These are phyloP conservation scores for Hymenoscyphus infarciens DNA, from an alignment of 2,329 filamentous ascomycete genomes.

Conservation along the genomic window DNA sequence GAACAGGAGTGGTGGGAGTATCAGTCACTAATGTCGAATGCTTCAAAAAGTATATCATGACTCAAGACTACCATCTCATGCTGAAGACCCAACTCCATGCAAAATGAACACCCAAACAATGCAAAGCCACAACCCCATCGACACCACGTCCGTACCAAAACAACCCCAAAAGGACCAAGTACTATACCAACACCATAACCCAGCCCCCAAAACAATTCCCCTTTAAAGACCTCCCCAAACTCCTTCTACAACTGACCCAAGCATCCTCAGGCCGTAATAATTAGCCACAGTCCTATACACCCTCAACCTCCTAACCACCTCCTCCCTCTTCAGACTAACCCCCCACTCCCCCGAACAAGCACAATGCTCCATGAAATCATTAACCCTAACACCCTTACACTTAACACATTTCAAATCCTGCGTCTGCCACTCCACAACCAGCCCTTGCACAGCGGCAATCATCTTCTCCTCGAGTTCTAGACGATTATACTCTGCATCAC, in stretches of 20 bases:
- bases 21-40: too few species aligned
- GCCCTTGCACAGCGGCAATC: constrained; percentile 69
- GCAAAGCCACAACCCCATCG: neutral
- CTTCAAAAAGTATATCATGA: too few species aligned
- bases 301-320: constrained; percentile 59
- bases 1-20: too few species aligned
- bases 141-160: neutral
- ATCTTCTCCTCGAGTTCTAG: constrained; percentile 80
- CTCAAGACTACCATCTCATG: too few species aligned
- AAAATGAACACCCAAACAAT: neutral
- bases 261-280: constrained; percentile 78
- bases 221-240: constrained; percentile 48
- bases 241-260: constrained; percentile 69
- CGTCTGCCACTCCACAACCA: constrained; percentile 75
- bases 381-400: constrained; percentile 71
- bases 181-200: neutral
- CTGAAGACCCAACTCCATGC: neutral
- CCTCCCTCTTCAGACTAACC: constrained; percentile 63
- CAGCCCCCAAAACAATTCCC: neutral
- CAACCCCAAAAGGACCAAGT: too few species aligned
- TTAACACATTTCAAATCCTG: constrained; percentile 81
- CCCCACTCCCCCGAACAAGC: constrained; percentile 86
- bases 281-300: constrained; percentile 73
- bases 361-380: constrained; percentile 97
- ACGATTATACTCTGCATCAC: constrained; percentile 71